Conservation (phyloP, 306 rosid genomes). For the Sophora flavescens region DNA sequence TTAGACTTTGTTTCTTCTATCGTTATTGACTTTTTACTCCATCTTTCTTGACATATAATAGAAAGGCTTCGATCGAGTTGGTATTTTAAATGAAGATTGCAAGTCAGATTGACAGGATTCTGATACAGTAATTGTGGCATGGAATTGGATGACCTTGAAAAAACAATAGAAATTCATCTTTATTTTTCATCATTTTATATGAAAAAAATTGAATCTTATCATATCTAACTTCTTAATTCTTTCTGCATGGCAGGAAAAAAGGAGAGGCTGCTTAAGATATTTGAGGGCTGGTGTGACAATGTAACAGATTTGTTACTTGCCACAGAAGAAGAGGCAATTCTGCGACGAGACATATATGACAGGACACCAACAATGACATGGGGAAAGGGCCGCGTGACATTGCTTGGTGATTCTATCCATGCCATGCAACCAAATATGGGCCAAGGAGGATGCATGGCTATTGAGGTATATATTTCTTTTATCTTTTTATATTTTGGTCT, state of each 20-base stretch:
- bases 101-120: background rate
- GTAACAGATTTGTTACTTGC: conserved; percentile 79
- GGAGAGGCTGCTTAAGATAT: conserved; percentile 77
- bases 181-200: background rate
- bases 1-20: background rate
- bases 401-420: conserved; percentile 97
- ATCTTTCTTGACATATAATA: background rate
- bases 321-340: conserved; percentile 87
- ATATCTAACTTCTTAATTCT: conserved; percentile 17
- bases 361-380: conserved; percentile 79
- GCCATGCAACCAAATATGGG: conserved; percentile 99
- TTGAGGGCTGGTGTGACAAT: conserved; percentile 96
- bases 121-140: background rate
- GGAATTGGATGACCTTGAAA: background rate
- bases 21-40: background rate
- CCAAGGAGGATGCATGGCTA: conserved; percentile 99
- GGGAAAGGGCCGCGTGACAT: conserved; percentile 93
- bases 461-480: conserved; percentile 67
- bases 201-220: background rate
- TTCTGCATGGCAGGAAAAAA: conserved; percentile 67
- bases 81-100: conserved; percentile 1
- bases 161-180: background rate
- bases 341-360: conserved; percentile 93
- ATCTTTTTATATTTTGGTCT: background rate
- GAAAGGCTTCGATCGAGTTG: background rate